Evolutionary conservation across 1,284 basidiomycete genomes (phyloP).

Genomic region (Heterobasidion parviporum): DNA sequence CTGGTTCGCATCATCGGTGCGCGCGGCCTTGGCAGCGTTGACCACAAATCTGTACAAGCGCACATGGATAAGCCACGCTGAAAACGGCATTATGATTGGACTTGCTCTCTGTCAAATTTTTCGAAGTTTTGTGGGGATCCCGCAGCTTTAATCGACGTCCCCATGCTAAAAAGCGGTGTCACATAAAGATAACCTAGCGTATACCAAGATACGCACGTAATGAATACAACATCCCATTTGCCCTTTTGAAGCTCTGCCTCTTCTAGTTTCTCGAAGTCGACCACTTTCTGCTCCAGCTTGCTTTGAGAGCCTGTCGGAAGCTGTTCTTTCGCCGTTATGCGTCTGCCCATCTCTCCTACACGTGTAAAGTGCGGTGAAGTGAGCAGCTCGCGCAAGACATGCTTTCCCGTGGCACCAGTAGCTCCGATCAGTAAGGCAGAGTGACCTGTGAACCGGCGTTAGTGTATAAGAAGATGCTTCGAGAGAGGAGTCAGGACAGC

Average conservation of each 20-base stretch:
- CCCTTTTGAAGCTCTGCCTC: slow-evolving; percentile 40
- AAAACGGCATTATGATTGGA: not conserved
- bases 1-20: slow-evolving; percentile 40
- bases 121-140: slow-evolving; percentile 60
- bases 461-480: too few relatives aligned
- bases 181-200: not conserved
- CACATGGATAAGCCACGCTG: not conserved
- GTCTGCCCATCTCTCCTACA: slow-evolving; percentile 60
- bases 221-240: slow-evolving; percentile 54
- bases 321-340: slow-evolving; percentile 35
- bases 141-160: slow-evolving; percentile 52
- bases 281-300: slow-evolving; percentile 50
- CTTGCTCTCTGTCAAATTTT: slow-evolving; percentile 69
- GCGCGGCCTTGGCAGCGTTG: slow-evolving; percentile 55
- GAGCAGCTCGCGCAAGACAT: slow-evolving; percentile 33
- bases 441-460: not conserved
- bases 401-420: slow-evolving; percentile 9
- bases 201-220: slow-evolving; percentile 30
- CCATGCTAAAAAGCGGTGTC: slow-evolving; percentile 34
- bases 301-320: slow-evolving; percentile 26
- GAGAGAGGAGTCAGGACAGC: too few relatives aligned
- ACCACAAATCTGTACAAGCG: slow-evolving; percentile 51
- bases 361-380: slow-evolving; percentile 40
- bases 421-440: slow-evolving; percentile 27
- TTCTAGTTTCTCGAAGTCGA: slow-evolving; percentile 61